Base-by-base conservation (phyloP, 164 flowering plant species). In the Euptelea pleiosperma region DNA sequence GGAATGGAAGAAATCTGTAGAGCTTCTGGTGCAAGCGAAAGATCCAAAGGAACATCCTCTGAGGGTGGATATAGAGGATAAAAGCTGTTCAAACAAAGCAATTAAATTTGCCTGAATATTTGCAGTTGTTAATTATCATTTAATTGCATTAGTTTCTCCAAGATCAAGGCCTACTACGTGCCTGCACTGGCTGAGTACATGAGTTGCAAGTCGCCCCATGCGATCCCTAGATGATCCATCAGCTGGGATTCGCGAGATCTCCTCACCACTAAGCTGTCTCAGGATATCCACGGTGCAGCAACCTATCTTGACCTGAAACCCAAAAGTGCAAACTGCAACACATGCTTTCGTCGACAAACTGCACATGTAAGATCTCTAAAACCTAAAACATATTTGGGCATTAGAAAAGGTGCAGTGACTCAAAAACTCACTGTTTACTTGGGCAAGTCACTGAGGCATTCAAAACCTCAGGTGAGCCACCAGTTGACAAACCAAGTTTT, bases 41-140 rank as follows among this genome's bases (percentile, higher is more conserved):
- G 74, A 73, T 94, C 99, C 75, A 91, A 45, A 19, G 99, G 99
- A 64, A 87, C 63, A 18, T 68, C 80, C 69, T 84, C 86, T 22
- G 87, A 76, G 9, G 91, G 94, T 39, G 99, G 99, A 65, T 89
- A 91, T 33, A 94, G 80, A 54, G 99, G 99, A 71, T 94, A 91
- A 64, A 88, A 91, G 82, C 99, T 91, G 94, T 73, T 57, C 26
- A 42, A 62, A 34, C 33, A 49, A 51, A 55, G 33, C 21, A 45
- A 18, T 48, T 2, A 48, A 34, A 4, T 45, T 10, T 25, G 22
- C 18, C 30, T 3, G 21, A 16, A 55, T 16, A 4, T 21, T 21
- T 58, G 1, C 7, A 42, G 41, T 3, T 46, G n/a, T 21, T 11
- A 46, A 34, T 41, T 9, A 29, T 29, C n/a, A 64, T 2, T 29